Conservation (phyloP, 371 early-diverging fungal species). For the Mucor mucedo region DNA sequence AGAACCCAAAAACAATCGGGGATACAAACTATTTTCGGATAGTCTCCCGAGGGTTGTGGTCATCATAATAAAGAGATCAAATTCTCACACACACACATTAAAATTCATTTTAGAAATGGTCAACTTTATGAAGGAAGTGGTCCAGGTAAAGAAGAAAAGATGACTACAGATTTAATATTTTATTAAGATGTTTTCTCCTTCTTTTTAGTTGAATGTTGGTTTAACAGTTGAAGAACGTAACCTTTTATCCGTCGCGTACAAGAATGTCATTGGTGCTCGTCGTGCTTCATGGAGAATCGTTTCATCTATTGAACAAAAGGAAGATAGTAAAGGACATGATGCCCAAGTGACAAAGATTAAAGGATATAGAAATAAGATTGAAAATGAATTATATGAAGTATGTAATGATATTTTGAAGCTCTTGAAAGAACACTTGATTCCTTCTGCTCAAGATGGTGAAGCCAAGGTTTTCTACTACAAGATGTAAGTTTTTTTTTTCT, state of each 20-base stretch:
- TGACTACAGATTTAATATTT: not conserved
- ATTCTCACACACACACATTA: not conserved
- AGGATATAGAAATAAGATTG: constrained; percentile 91
- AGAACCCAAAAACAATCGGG: constrained; percentile 8
- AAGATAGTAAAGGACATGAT: constrained; percentile 90
- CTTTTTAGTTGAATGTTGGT: constrained; percentile 56
- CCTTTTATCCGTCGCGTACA: constrained; percentile 99
- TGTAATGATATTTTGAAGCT: constrained; percentile 96
- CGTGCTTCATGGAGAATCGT: constrained; percentile 99
- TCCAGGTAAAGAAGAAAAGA: constrained; percentile 42
- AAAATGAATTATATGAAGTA: constrained; percentile 91
- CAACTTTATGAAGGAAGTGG: constrained; percentile 89
- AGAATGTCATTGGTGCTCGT: constrained; percentile 99
- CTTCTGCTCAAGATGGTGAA: constrained; percentile 86
- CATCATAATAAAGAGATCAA: constrained; percentile 3
- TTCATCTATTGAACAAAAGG: constrained; percentile 97
- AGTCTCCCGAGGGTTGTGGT: constrained; percentile 13
- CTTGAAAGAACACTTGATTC: constrained; percentile 88
- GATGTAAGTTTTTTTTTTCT: constrained; percentile 72
- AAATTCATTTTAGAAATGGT: constrained; percentile 83
- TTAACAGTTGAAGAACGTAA: constrained; percentile 98
- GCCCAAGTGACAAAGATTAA: constrained; percentile 87
- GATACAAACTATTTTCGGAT: constrained; percentile 12
- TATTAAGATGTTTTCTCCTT: not conserved
- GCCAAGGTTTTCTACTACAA: constrained; percentile 99